These are phyloP conservation scores for Leucogyrophana mollusca DNA, from an alignment of 768 basidiomycete species.

Conservation along the genomic window DNA sequence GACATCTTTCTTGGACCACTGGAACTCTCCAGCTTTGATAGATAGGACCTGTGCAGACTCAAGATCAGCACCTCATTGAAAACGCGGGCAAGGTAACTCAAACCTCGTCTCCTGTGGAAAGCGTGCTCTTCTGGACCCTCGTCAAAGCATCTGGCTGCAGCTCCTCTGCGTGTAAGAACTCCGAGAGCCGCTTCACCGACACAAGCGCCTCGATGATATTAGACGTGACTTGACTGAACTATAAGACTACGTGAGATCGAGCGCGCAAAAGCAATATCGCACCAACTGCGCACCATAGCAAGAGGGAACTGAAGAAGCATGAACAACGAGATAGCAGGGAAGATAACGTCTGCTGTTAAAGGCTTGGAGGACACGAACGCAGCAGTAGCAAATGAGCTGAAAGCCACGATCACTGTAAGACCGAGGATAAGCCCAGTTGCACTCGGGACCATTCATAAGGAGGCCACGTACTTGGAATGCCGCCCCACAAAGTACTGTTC, in stretches of 20 bases:
- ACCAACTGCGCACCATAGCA: conserved; percentile 56
- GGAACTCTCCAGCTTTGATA: conserved; percentile 77
- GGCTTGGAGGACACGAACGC: conserved; percentile 60
- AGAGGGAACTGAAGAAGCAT: conserved; percentile 86
- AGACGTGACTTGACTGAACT: conserved; percentile 73
- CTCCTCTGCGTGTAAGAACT: conserved; percentile 77
- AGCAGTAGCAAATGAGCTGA: conserved; percentile 79
- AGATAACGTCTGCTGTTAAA: conserved; percentile 87
- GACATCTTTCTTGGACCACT: conserved; percentile 61
- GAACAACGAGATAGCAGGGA: conserved; percentile 93
- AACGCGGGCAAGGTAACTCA: not conserved
- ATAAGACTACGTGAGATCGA: conserved; percentile 3
- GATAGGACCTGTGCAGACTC: conserved; percentile 54
- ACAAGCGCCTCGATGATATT: conserved; percentile 87
- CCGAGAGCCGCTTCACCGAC: conserved; percentile 73
- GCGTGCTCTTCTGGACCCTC: conserved; percentile 38
- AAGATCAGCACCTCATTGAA: too few relatives aligned
- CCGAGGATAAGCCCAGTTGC: conserved; percentile 5
- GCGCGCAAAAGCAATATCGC: not conserved
- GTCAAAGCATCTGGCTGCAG: conserved; percentile 77
- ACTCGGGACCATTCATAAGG: not conserved
- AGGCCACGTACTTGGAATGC: conserved; percentile 50
- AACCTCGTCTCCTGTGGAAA: conserved; percentile 63
- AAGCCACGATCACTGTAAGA: conserved; percentile 64
- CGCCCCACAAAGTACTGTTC: conserved; percentile 63